phyloP scores from a whole-genome alignment of 768 basidiomycete genomes.

The Tulasnella sp. region DNA sequence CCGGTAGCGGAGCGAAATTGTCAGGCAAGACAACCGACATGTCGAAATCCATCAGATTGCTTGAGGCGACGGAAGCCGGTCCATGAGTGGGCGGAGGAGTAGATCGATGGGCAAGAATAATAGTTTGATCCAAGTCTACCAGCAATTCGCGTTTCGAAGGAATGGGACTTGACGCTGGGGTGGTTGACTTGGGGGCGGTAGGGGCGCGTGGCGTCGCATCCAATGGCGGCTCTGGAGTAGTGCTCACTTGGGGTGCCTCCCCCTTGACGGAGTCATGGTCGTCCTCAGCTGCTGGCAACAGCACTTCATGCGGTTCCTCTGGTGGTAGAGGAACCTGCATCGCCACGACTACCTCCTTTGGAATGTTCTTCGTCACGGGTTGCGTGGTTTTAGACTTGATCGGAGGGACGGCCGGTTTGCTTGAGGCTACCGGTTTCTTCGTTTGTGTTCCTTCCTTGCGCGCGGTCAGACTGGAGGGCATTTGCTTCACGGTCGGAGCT shows the following conservation, averaged over 20 bases:
- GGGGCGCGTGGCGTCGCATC: slow-evolving; percentile 11
- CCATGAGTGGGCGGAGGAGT: neutral
- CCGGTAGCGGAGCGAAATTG: slow-evolving; percentile 12
- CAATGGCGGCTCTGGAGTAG: neutral
- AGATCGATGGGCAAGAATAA: neutral
- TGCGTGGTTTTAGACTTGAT: neutral
- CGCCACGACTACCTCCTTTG: slow-evolving; percentile 20
- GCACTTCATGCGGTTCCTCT: neutral
- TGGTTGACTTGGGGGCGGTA: neutral
- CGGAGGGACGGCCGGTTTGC: neutral
- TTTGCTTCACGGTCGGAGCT: neutral
- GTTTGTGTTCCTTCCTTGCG: neutral
- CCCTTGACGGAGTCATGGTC: neutral
- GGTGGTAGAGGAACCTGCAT: slow-evolving; percentile 26
- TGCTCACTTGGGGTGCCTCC: neutral
- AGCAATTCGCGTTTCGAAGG: neutral
- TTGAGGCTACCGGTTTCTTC: neutral
- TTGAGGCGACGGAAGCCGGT: neutral
- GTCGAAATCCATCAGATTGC: slow-evolving; percentile 31
- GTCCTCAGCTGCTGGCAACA: neutral
- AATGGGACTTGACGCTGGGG: neutral
- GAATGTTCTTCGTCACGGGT: neutral
- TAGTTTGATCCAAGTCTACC: slow-evolving; percentile 21
- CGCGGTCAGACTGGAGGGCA: neutral
- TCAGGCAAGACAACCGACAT: slow-evolving; percentile 25